These are phyloP conservation scores for Drechslerella coelobrocha DNA, from an alignment of 2,329 filamentous ascomycete species.

Conservation along the genomic window DNA sequence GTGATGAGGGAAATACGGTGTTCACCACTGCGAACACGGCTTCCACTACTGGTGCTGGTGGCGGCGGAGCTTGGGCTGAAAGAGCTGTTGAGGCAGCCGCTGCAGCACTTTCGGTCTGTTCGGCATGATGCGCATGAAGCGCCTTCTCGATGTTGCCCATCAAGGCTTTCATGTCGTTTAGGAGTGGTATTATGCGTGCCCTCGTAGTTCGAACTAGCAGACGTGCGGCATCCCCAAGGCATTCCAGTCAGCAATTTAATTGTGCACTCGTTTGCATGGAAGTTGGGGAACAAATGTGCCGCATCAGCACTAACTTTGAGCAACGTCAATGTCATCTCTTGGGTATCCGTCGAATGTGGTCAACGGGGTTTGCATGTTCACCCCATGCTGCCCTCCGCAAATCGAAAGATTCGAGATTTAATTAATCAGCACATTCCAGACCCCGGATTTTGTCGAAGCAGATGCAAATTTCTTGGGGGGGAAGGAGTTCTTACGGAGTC, in stretches of 20 bases:
- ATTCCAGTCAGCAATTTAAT: conserved; percentile 42
- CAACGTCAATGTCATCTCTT: conserved; percentile 89
- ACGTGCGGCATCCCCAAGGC: not conserved
- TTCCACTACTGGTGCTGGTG: conserved; percentile 60
- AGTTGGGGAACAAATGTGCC: not conserved
- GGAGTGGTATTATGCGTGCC: conserved; percentile 83
- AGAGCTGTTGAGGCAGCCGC: conserved; percentile 58
- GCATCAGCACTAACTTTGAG: conserved; percentile 72
- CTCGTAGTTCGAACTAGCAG: conserved; percentile 84
- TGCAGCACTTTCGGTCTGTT: conserved; percentile 59
- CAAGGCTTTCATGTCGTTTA: conserved; percentile 90
- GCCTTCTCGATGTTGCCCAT: conserved; percentile 83
- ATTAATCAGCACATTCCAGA: conserved; percentile 17
- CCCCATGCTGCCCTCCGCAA: conserved; percentile 73
- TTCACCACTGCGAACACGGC: conserved; percentile 89
- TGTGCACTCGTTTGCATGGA: conserved; percentile 18
- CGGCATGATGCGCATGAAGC: conserved; percentile 83
- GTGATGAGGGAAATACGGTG: conserved; percentile 76
- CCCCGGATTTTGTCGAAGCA: conserved; percentile 10
- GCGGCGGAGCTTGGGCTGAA: conserved; percentile 56
- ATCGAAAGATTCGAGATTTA: conserved; percentile 49
- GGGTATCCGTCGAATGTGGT: conserved; percentile 91
- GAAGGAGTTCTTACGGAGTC: conserved; percentile 72
- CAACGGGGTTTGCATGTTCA: conserved; percentile 88
- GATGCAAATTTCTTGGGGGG: conserved; percentile 3